Base-by-base conservation (phyloP, 768 basidiomycete species). In the Agaricus sinodeliciosus region DNA sequence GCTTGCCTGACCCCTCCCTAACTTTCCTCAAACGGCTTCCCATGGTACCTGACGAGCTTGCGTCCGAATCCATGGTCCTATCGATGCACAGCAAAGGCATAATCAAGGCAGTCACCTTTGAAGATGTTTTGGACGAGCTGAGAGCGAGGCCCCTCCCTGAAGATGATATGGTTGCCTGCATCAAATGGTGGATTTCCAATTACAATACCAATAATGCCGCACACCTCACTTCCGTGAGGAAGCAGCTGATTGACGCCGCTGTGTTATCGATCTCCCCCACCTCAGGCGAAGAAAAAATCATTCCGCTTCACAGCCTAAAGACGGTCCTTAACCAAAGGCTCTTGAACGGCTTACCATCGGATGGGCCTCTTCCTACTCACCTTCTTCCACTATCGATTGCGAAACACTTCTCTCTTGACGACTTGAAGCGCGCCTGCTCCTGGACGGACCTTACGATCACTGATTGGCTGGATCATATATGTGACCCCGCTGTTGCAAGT, bases 101-200 rank as follows among this genome's bases (percentile, higher is more conserved):
- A 68, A 74, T 97, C 16, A 82, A 81, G 48, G 72, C 81, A 12
- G 86, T 95, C 52, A 79, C 81, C 0, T 90, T 95, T 60, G 71
- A 78, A 25, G 96, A 98, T 65, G 87, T 98, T 13, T 69, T 97
- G 39, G 70, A 74, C 36, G 90, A 95, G 63, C 74, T 99, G 13
- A 77, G 79, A 11, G 66, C 75, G 4, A 73, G 88, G 13, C 85
- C 93, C 3, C 74, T 99, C 22, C 63, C 66, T 3, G 80, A 89
- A 62, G 69, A 72, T 4, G 90, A 97, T 62, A 84, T 88, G 68
- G 64, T 85, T n/a, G 83, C 82, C 2, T 93, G 89, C 66, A 70
- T 97, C 57, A 80, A 81, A 53, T 98, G 96, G 95, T 94, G 94
- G 89, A 75, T 77, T 48, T 69, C 66, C 48, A 42, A 72, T 51